Conservation (phyloP, 108 stramenopile genomes). For the Cyclotella baltica region DNA sequence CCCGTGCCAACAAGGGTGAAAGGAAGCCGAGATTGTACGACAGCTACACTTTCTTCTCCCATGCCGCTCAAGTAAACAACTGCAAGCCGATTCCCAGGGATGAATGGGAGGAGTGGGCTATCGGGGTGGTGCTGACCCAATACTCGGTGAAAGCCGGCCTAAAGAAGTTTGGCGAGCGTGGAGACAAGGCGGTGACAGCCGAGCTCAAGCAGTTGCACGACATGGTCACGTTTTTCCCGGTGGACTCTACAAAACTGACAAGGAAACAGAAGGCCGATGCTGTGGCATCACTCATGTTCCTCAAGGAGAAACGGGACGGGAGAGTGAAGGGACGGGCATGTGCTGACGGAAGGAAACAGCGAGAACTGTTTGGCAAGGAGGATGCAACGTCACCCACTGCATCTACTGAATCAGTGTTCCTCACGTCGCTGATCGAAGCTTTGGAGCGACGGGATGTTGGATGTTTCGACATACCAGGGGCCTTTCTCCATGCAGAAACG, state of each 20-base stretch:
- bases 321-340: too few species aligned
- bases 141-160: too few species aligned
- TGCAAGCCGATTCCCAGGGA: neutral
- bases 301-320: too few species aligned
- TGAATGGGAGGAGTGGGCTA: too few species aligned
- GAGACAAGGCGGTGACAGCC: slow-evolving; percentile 6
- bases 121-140: too few species aligned
- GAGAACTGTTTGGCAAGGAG: neutral
- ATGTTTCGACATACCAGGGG: neutral
- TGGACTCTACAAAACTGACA: neutral
- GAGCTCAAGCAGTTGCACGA: slow-evolving; percentile 2
- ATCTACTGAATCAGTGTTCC: neutral
- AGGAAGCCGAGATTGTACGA: neutral
- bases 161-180: too few species aligned
- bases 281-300: too few species aligned
- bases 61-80: neutral
- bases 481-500: slow-evolving; percentile 1
- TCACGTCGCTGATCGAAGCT: neutral
- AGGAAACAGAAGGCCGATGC: neutral
- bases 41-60: too few species aligned
- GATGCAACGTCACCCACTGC: too few species aligned
- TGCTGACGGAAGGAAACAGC: neutral
- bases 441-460: neutral
- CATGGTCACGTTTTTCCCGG: slow-evolving; percentile 2
- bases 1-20: neutral